A percentile compares a stretch with the other conserved stretches of the same genome.
Conservation (phyloP, 306 rosid species). For the Ammopiptanthus mongolicus region DNA sequence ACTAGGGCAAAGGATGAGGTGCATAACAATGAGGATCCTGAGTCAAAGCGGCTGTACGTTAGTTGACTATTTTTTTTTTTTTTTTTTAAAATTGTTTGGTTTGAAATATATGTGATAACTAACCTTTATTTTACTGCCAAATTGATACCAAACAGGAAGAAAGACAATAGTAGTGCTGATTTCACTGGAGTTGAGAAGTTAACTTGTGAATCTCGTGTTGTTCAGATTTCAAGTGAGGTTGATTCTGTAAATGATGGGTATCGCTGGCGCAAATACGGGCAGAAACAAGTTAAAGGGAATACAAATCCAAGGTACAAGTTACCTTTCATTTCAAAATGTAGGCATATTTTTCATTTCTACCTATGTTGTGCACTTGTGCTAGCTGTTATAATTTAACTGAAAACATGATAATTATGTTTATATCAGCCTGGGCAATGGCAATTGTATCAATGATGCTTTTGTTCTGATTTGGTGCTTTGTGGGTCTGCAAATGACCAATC, state of each 20-base stretch:
- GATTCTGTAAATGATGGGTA: constrained; percentile 82
- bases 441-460: neutral
- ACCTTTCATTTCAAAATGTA: constrained; percentile 18
- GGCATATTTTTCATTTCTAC: neutral
- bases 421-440: neutral
- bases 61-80: constrained; percentile 11
- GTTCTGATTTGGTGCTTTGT: neutral
- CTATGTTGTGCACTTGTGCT: neutral
- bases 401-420: neutral
- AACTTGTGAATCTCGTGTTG: constrained; percentile 50
- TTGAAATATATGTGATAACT: constrained; percentile 19
- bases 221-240: constrained; percentile 71
- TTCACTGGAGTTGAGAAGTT: constrained; percentile 35
- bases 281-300: constrained; percentile 82
- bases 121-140: constrained; percentile 16
- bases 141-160: constrained; percentile 53
- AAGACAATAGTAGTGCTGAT: constrained; percentile 37
- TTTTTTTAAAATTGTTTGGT: neutral
- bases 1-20: constrained; percentile 32
- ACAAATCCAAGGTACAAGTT: constrained; percentile 68
- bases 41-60: constrained; percentile 71
- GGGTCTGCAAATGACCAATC: neutral
- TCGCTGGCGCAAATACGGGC: constrained; percentile 98
- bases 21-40: constrained; percentile 41
- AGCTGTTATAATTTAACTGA: neutral